Base-by-base conservation (phyloP, 2,329 filamentous ascomycete genomes). In the Pyrenophora tritici-repentis region DNA sequence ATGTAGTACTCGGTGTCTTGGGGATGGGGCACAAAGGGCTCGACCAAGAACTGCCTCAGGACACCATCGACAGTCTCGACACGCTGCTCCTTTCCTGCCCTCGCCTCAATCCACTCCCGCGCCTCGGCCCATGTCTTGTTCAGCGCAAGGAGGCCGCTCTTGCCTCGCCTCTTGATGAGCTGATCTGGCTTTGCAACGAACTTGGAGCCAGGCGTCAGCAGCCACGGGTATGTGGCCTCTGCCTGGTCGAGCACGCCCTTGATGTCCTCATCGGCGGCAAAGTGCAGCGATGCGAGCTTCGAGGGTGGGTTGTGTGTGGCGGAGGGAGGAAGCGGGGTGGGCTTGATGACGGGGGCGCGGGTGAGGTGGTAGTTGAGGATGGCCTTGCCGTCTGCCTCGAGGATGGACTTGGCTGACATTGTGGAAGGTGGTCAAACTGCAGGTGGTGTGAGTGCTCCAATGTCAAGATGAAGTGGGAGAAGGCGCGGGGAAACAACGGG, bases 361-460 rank as follows among this genome's bases (percentile, higher is more conserved):
- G 94, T 97, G 80, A 99, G 91, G 84, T 97, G 94, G 86, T 97
- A 99, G 89, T 97, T 97, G 86, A 99, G 86, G 83, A 99, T 97
- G 85, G 94, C 94, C 89, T 99, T 99, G 86, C 94, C 94, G 83
- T 99, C 94, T 84, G 93, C 93, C 85, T 99, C 94, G 84, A 89
- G 81, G 76, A 99, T 97, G 66, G 93, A 89, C 83, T 99, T 99
- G 79, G 94, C 90, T 76, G 90, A 91, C 91, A 95, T 95, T 72
- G 72, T 84, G 78, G 53, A 56, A 55, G 61, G 43, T 56, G 53
- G 57, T 59, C 56, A 56, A 47, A 54, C 62, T 62, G 58, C 49
- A 41, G 43, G 20, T 53, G 52, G 63, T 69, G 65, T 70, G 65
- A 71, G 68, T 62, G 51, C 29, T 58, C 45, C 26, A 41, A 34